A percentile compares a stretch with the other conserved stretches of the same genome.
phyloP scores from a whole-genome alignment of 1,139 yeast species.

The Maudiozyma humilis region DNA sequence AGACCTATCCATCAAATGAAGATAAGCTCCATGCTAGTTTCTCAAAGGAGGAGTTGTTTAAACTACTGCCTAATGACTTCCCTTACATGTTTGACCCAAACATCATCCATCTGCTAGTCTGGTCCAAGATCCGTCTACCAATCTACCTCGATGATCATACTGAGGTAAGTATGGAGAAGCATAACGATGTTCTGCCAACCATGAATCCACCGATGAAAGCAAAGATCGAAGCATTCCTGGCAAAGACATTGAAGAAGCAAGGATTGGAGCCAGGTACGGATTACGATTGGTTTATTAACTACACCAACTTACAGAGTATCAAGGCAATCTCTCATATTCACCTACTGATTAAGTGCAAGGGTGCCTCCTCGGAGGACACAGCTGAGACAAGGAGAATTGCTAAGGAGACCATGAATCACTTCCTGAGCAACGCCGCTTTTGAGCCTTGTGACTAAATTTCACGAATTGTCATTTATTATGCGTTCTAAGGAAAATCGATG shows the following conservation, averaged over 20 bases:
- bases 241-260: slow-evolving; percentile 13
- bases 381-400: neutral
- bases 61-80: slow-evolving; percentile 33
- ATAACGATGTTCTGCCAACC: slow-evolving; percentile 8
- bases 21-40: slow-evolving; percentile 16
- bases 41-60: slow-evolving; percentile 13
- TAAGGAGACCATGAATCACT: neutral
- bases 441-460: neutral
- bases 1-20: slow-evolving; percentile 11
- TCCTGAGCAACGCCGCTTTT: slow-evolving; percentile 1
- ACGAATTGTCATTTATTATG: neutral
- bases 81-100: slow-evolving; percentile 35
- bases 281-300: slow-evolving; percentile 52
- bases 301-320: slow-evolving; percentile 54
- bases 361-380: slow-evolving; percentile 2
- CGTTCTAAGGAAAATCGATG: neutral
- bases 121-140: slow-evolving; percentile 39
- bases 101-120: slow-evolving; percentile 35
- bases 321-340: slow-evolving; percentile 54
- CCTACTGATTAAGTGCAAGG: slow-evolving; percentile 36
- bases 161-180: slow-evolving; percentile 6
- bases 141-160: slow-evolving; percentile 22
- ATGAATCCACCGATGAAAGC: slow-evolving; percentile 11
- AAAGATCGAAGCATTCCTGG: slow-evolving; percentile 18
- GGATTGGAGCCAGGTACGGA: slow-evolving; percentile 11